Evolutionary conservation across 2,329 filamentous ascomycete species (phyloP).

Genomic region (Cladosporium sphaerospermum): DNA sequence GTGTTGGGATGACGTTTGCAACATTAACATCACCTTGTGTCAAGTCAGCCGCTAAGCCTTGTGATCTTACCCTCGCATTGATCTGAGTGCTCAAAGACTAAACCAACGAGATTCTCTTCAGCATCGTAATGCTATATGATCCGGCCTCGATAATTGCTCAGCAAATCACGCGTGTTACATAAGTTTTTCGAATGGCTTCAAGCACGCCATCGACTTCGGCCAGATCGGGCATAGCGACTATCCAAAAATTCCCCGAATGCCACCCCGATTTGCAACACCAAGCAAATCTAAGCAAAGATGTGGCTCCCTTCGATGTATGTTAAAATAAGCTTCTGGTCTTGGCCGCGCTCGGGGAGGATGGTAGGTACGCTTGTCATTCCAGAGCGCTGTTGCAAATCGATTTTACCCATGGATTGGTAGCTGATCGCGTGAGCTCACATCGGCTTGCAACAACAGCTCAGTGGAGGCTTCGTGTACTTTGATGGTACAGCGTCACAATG

Average conservation of each 20-base stretch:
- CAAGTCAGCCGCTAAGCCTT: no score
- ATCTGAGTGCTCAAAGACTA: no score
- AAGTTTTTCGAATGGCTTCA: not conserved
- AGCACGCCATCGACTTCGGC: conserved; percentile 4
- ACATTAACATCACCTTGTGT: no score
- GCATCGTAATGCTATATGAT: no score
- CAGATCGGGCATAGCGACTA: conserved; percentile 1
- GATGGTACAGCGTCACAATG: no score
- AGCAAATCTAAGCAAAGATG: not conserved
- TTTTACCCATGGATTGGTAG: not conserved
- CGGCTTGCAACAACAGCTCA: not conserved
- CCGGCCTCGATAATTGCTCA: no score
- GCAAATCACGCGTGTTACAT: no score
- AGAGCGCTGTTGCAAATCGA: not conserved
- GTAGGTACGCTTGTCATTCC: not conserved
- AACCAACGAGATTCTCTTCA: no score
- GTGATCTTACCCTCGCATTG: no score
- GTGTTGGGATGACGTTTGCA: no score
- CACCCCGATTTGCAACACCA: conserved; percentile 8
- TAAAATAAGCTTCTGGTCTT: not conserved
- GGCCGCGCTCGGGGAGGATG: not conserved
- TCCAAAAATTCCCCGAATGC: conserved; percentile 1
- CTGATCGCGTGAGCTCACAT: not conserved
- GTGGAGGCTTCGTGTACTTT: no score
- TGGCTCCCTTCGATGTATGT: not conserved